A percentile compares a stretch with the other conserved stretches of the same genome.
These are phyloP conservation scores for Pichia exigua DNA, from an alignment of 805 yeast genomes.

Conservation along the genomic window DNA sequence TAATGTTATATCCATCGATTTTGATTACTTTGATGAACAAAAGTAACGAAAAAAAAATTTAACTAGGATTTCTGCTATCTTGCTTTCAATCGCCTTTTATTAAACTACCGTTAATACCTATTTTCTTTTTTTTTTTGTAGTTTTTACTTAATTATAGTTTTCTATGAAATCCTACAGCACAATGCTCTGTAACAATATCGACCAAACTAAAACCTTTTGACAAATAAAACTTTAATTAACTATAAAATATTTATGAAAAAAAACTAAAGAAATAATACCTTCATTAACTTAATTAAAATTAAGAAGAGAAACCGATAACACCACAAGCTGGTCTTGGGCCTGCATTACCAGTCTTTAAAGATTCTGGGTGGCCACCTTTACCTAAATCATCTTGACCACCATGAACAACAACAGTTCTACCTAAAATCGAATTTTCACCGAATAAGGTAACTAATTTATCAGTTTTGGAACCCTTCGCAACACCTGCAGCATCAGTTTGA, in stretches of 20 bases:
- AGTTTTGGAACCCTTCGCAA: slow-evolving; percentile 82
- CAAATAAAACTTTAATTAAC: too few relatives aligned
- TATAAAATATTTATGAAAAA: too few relatives aligned
- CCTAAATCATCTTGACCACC: slow-evolving; percentile 92
- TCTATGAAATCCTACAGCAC: too few relatives aligned
- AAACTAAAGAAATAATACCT: too few relatives aligned
- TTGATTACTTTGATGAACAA: not conserved
- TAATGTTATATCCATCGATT: not conserved
- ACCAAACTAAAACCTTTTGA: too few relatives aligned
- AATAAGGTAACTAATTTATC: slow-evolving; percentile 72
- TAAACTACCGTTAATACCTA: too few relatives aligned
- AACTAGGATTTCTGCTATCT: too few relatives aligned
- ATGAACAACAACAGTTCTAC: slow-evolving; percentile 94
- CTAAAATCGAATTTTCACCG: slow-evolving; percentile 83
- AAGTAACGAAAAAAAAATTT: not conserved
- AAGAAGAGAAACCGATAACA: slow-evolving; percentile 74
- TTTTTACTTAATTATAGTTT: too few relatives aligned
- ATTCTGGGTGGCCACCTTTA: slow-evolving; percentile 86
- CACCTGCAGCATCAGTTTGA: slow-evolving; percentile 77
- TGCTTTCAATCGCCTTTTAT: too few relatives aligned
- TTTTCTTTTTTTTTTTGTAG: too few relatives aligned
- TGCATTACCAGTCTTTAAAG: slow-evolving; percentile 93
- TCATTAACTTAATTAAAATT: slow-evolving; percentile 11
- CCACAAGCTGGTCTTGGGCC: slow-evolving; percentile 99
- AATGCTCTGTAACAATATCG: too few relatives aligned